Percentiles rank a stretch among this genome's conserved stretches.
Conservation (phyloP, 2,329 filamentous ascomycete genomes). For the Cytospora chrysosperma region DNA sequence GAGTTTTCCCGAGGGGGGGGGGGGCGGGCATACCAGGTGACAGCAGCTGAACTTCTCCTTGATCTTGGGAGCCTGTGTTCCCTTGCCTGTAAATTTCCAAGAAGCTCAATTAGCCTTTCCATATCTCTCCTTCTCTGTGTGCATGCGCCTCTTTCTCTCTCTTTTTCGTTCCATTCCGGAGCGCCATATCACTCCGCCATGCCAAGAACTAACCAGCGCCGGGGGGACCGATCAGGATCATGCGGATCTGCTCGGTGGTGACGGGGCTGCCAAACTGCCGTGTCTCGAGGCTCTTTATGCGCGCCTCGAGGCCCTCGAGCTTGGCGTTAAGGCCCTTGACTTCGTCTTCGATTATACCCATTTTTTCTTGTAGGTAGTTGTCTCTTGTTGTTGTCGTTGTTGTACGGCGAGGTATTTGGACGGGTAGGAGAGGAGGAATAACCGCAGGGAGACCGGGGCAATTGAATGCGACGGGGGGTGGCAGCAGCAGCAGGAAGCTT, state of each 20-base stretch:
- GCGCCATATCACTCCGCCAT: background rate
- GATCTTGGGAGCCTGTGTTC: constrained; percentile 95
- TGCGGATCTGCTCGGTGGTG: constrained; percentile 71
- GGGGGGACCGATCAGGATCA: constrained; percentile 96
- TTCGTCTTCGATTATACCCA: constrained; percentile 86
- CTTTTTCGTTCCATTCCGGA: too few relatives aligned
- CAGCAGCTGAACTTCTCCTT: constrained; percentile 98
- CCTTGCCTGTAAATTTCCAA: constrained; percentile 70
- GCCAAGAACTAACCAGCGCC: constrained; percentile 69
- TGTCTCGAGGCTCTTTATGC: constrained; percentile 81
- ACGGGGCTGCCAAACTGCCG: constrained; percentile 59
- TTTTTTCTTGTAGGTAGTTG: too few relatives aligned
- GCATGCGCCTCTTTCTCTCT: too few relatives aligned
- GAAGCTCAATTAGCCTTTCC: constrained; percentile 25
- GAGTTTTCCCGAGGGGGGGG: too few relatives aligned
- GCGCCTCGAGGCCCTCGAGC: constrained; percentile 78
- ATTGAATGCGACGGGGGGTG: constrained; percentile 15
- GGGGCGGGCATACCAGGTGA: constrained; percentile 77
- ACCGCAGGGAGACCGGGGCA: constrained; percentile 2
- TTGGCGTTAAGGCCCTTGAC: constrained; percentile 82
- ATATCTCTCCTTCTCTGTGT: constrained; percentile 4
- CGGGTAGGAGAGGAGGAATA: background rate
- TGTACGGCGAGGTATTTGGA: background rate
- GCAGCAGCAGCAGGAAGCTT: constrained; percentile 4
- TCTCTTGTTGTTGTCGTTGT: too few relatives aligned